These are phyloP conservation scores for Malassezia furfur DNA, from an alignment of 1,284 basidiomycete genomes.

Conservation along the genomic window DNA sequence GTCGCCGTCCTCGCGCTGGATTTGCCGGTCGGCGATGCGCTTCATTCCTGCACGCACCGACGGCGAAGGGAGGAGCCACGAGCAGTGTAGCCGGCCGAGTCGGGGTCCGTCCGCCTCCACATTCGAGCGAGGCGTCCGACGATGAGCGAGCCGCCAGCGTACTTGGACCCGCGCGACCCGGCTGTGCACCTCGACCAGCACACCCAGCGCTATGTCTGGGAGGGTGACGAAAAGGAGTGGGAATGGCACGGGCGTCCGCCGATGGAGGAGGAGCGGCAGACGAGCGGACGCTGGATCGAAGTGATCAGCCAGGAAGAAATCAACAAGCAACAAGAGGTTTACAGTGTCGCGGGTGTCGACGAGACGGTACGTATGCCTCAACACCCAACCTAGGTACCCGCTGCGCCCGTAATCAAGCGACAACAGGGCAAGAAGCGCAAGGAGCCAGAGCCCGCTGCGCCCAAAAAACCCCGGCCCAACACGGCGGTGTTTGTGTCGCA, in stretches of 20 bases:
- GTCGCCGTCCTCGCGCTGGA: conserved; percentile 17
- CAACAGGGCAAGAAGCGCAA: conserved; percentile 16
- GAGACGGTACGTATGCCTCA: conserved; percentile 59
- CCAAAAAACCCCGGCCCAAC: conserved; percentile 23
- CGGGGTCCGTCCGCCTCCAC: conserved; percentile 13
- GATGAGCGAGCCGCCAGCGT: conserved; percentile 10
- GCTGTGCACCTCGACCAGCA: conserved; percentile 62
- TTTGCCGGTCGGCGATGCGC: conserved; percentile 16
- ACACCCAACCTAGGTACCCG: conserved; percentile 18
- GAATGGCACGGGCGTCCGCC: conserved; percentile 61
- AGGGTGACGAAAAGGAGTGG: conserved; percentile 69
- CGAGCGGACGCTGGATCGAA: conserved; percentile 1
- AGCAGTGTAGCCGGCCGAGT: no score
- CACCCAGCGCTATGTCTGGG: conserved; percentile 72
- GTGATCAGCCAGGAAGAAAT: conserved; percentile 65
- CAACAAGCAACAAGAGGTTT: conserved; percentile 79
- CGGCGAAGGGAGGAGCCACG: no score
- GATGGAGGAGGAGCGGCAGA: conserved; percentile 11
- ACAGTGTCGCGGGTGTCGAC: conserved; percentile 77
- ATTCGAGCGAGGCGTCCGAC: neutral
- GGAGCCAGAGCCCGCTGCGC: neutral
- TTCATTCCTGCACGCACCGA: conserved; percentile 7
- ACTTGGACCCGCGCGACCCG: conserved; percentile 19
- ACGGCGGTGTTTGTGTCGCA: conserved; percentile 85
- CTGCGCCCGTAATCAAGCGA: conserved; percentile 19